Evolutionary conservation across 768 basidiomycete species (phyloP).

Genomic region (Hortiboletus flavorubellus): DNA sequence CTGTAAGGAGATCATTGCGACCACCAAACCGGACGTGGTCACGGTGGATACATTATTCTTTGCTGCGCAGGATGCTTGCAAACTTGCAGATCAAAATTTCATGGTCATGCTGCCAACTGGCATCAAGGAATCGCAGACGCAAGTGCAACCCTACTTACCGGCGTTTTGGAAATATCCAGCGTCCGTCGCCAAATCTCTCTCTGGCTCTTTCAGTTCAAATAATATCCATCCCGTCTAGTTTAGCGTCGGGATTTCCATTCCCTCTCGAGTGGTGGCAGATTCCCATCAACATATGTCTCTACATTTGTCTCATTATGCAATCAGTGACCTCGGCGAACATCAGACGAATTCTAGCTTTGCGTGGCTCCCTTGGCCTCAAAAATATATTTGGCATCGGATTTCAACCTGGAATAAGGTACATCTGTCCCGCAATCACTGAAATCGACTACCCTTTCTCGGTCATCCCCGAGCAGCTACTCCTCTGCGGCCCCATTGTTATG

Average conservation of each 20-base stretch:
- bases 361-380: constrained; percentile 2
- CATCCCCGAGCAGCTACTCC: constrained; percentile 5
- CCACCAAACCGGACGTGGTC: background rate
- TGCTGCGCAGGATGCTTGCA: constrained; percentile 5
- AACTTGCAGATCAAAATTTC: background rate
- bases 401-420: background rate
- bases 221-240: background rate
- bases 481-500: constrained; percentile 7
- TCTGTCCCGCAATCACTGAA: constrained; percentile 4
- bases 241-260: constrained; percentile 7
- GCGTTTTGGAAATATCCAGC: constrained; percentile 5
- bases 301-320: background rate
- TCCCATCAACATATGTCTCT: constrained; percentile 8
- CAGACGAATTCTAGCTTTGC: background rate
- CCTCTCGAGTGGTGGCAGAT: constrained; percentile 17
- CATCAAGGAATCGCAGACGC: background rate
- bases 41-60: background rate
- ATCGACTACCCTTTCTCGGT: background rate
- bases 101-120: constrained; percentile 1
- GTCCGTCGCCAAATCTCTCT: background rate
- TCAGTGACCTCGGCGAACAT: background rate
- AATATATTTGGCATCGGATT: background rate
- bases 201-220: background rate
- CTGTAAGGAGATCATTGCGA: background rate
- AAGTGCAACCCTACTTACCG: background rate